Percentiles rank a stretch among this genome's conserved stretches.
Evolutionary conservation across 2,329 filamentous ascomycete species (phyloP).

Genomic region (Lasiodiplodia gonubiensis): DNA sequence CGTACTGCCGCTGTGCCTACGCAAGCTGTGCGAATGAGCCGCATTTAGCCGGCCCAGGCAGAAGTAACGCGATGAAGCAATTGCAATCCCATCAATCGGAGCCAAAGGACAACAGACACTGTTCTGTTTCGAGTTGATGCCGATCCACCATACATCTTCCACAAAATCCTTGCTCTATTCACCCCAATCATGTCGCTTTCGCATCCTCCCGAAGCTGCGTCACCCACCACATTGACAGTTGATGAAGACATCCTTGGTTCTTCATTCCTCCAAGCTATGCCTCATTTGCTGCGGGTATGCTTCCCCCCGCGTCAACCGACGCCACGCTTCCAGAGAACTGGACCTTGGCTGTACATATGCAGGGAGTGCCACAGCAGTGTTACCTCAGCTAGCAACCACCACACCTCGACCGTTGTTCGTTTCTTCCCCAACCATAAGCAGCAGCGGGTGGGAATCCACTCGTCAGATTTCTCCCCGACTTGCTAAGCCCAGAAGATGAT

Average conservation of each 20-base stretch:
- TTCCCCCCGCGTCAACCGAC: background rate
- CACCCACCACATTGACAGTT: background rate
- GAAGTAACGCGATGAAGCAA: background rate
- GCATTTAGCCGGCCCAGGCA: slow-evolving; percentile 10
- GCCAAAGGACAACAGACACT: background rate
- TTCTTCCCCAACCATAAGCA: background rate
- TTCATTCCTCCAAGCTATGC: background rate
- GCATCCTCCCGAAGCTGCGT: background rate
- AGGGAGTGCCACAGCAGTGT: too few species aligned
- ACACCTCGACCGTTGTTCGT: background rate
- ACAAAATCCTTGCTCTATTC: background rate
- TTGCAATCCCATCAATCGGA: slow-evolving; percentile 8
- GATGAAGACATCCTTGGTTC: background rate
- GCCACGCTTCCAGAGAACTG: background rate
- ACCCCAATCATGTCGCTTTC: background rate
- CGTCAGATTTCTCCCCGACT: background rate
- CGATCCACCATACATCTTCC: background rate
- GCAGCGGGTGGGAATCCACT: background rate
- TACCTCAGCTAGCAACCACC: background rate
- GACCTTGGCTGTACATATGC: background rate
- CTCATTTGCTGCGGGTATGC: background rate
- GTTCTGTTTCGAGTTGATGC: background rate
- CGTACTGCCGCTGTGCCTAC: background rate
- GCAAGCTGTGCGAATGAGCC: background rate
- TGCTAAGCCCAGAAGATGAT: background rate